These are phyloP conservation scores for Calonectria pauciramosa DNA, from an alignment of 2,329 filamentous ascomycete genomes.

Conservation along the genomic window DNA sequence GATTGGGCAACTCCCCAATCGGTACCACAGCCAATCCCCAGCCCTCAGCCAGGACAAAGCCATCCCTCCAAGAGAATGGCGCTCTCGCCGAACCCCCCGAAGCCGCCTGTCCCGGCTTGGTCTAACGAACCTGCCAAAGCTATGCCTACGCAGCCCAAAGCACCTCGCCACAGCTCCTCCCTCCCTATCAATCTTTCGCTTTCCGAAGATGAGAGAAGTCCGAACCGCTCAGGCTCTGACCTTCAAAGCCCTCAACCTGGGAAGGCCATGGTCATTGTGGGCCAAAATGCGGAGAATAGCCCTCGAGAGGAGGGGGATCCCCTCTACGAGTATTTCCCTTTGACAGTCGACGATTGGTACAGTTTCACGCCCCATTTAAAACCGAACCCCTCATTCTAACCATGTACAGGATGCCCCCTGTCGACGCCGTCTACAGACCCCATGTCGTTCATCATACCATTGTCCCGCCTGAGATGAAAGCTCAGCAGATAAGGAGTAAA, in stretches of 20 bases:
- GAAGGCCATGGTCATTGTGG: slow-evolving; percentile 53
- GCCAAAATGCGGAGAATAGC: slow-evolving; percentile 65
- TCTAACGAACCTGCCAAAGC: slow-evolving; percentile 52
- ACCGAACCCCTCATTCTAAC: slow-evolving; percentile 31
- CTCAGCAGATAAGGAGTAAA: slow-evolving; percentile 74
- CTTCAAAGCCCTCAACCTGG: slow-evolving; percentile 64
- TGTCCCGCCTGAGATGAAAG: slow-evolving; percentile 77
- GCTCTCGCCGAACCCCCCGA: slow-evolving; percentile 63
- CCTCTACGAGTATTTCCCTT: slow-evolving; percentile 94
- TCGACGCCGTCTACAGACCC: slow-evolving; percentile 90
- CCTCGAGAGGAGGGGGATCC: slow-evolving; percentile 84
- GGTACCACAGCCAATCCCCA: slow-evolving; percentile 49
- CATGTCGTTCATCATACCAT: slow-evolving; percentile 94
- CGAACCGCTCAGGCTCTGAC: slow-evolving; percentile 65
- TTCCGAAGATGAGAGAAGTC: slow-evolving; percentile 72
- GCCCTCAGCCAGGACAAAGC: slow-evolving; percentile 47
- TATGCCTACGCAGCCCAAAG: slow-evolving; percentile 35
- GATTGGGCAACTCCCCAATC: slow-evolving; percentile 63
- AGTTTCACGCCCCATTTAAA: slow-evolving; percentile 32
- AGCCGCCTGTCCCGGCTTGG: slow-evolving; percentile 69
- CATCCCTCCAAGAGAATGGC: slow-evolving; percentile 67
- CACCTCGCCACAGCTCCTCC: slow-evolving; percentile 46
- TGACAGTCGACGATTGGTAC: slow-evolving; percentile 89
- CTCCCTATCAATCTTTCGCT: slow-evolving; percentile 67
- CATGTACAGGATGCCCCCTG: slow-evolving; percentile 78